Conservation (phyloP, 805 yeast genomes). For the Millerozyma miso region DNA sequence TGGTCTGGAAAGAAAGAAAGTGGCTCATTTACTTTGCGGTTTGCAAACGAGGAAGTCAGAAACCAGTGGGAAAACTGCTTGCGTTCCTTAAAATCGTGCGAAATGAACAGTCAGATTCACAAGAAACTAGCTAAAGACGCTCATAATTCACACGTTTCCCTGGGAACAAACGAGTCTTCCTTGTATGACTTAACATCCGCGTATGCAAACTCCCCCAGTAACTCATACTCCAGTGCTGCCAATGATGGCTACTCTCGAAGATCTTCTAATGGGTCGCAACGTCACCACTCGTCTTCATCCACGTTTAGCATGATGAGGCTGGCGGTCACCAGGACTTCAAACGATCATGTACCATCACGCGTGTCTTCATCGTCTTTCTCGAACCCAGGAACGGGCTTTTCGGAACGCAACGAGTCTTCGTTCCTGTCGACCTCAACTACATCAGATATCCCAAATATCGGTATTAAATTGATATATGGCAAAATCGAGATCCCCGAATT, state of each 20-base stretch:
- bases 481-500: conserved; percentile 24
- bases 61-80: conserved; percentile 77
- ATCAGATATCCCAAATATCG: conserved; percentile 9
- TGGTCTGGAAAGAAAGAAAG: conserved; percentile 88
- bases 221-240: conserved; percentile 1
- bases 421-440: conserved; percentile 9
- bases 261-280: conserved; percentile 29
- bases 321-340: conserved; percentile 19
- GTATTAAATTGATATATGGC: conserved; percentile 31
- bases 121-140: conserved; percentile 30
- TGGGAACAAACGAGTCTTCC: conserved; percentile 19
- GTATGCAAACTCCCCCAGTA: conserved; percentile 12
- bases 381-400: conserved; percentile 3
- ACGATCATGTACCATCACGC: conserved; percentile 11
- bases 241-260: conserved; percentile 16
- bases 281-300: conserved; percentile 41
- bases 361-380: conserved; percentile 15
- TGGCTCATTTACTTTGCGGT: conserved; percentile 78
- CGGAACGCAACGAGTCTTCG: conserved; percentile 14
- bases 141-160: conserved; percentile 17
- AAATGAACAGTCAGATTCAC: conserved; percentile 37
- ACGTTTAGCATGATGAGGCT: conserved; percentile 42
- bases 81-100: conserved; percentile 42
- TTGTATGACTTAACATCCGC: conserved; percentile 19
- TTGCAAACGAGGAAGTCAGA: conserved; percentile 77